phyloP scores from a whole-genome alignment of 2,329 filamentous ascomycete genomes.

The Dendryphion nanum region DNA sequence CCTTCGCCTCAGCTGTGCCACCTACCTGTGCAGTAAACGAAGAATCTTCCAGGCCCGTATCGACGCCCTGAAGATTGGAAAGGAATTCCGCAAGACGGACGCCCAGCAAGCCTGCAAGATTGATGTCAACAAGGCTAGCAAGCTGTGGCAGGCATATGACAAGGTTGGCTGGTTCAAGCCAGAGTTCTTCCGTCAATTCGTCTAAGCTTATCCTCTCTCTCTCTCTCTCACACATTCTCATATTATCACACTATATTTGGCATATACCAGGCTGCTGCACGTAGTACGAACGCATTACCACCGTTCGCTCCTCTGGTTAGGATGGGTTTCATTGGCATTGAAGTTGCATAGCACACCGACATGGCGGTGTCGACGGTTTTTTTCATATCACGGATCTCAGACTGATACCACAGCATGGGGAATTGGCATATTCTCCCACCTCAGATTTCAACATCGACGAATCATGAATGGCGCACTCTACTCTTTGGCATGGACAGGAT shows the following conservation, averaged over 20 bases:
- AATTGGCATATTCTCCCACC: constrained; percentile 10
- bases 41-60: constrained; percentile 81
- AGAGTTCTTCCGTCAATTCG: constrained; percentile 48
- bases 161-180: constrained; percentile 78
- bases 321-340: constrained; percentile 16
- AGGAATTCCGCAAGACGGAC: constrained; percentile 92
- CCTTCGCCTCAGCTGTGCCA: constrained; percentile 79
- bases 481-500: constrained; percentile 5
- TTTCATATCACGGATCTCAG: constrained; percentile 9
- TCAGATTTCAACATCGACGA: constrained; percentile 17
- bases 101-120: constrained; percentile 97
- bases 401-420: constrained; percentile 20
- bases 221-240: not conserved
- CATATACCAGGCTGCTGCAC: not conserved
- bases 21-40: constrained; percentile 89
- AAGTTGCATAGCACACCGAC: constrained; percentile 25
- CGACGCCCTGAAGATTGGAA: constrained; percentile 63
- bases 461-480: constrained; percentile 30
- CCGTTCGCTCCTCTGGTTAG: too few relatives aligned
- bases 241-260: constrained; percentile 2
- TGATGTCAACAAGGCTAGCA: constrained; percentile 95
- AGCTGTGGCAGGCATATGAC: constrained; percentile 86
- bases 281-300: too few relatives aligned
- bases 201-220: constrained; percentile 20
- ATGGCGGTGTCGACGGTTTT: constrained; percentile 15